These are phyloP conservation scores for Heterobasidion annosum DNA, from an alignment of 1,284 basidiomycete species.

Conservation along the genomic window DNA sequence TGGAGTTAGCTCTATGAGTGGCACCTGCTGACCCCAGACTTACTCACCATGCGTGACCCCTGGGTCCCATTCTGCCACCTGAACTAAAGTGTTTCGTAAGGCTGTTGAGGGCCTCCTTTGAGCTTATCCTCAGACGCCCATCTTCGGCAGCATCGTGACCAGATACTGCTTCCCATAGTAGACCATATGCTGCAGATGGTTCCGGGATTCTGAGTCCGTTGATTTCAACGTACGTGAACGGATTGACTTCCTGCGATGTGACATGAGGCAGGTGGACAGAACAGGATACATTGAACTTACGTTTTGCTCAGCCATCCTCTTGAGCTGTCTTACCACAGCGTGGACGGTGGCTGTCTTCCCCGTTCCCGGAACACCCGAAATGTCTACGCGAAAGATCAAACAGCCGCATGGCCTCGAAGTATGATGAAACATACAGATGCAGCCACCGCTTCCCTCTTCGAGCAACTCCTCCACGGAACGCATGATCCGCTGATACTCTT, in stretches of 20 bases:
- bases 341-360: constrained; percentile 99
- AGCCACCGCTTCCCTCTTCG: constrained; percentile 90
- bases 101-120: constrained; percentile 65
- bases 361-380: constrained; percentile 92
- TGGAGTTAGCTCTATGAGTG: background rate
- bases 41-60: constrained; percentile 60
- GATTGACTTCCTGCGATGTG: constrained; percentile 67
- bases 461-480: constrained; percentile 78
- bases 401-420: background rate
- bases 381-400: background rate
- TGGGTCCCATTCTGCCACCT: constrained; percentile 47
- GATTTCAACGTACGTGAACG: constrained; percentile 97
- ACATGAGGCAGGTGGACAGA: background rate
- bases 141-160: constrained; percentile 58
- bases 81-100: constrained; percentile 57
- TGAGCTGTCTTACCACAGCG: constrained; percentile 82
- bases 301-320: constrained; percentile 74
- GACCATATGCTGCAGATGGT: constrained; percentile 78
- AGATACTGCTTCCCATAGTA: constrained; percentile 85
- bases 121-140: constrained; percentile 54
- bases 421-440: constrained; percentile 67
- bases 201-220: constrained; percentile 93
- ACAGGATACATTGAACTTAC: constrained; percentile 31
- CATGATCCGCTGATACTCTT: constrained; percentile 78
- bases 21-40: background rate